These are phyloP conservation scores for Peribolospora kevripleyi DNA, from an alignment of 768 basidiomycete genomes.

Conservation along the genomic window DNA sequence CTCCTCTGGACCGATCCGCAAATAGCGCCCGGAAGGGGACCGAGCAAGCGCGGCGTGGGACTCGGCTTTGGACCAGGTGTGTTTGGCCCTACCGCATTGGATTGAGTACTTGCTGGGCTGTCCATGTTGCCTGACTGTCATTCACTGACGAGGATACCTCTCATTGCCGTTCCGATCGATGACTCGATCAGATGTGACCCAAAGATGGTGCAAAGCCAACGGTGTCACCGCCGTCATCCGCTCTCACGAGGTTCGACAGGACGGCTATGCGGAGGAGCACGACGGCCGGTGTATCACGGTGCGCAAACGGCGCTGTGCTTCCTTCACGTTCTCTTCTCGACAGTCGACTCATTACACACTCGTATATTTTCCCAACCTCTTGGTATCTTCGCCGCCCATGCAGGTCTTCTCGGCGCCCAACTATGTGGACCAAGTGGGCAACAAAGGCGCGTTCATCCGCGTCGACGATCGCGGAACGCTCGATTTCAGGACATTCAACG, in stretches of 20 bases:
- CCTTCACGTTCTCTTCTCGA: constrained; percentile 14
- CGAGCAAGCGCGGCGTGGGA: constrained; percentile 95
- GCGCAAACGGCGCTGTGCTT: too few species aligned
- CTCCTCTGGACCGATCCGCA: constrained; percentile 95
- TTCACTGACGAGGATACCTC: too few species aligned
- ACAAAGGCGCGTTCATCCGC: constrained; percentile 66
- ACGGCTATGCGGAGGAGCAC: constrained; percentile 87
- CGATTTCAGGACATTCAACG: constrained; percentile 10
- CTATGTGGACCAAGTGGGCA: constrained; percentile 60
- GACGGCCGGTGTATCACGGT: constrained; percentile 78
- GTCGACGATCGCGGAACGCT: constrained; percentile 13
- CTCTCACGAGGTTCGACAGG: constrained; percentile 52
- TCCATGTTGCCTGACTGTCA: too few species aligned
- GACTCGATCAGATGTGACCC: constrained; percentile 40
- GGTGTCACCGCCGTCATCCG: constrained; percentile 70
- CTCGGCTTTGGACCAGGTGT: constrained; percentile 63
- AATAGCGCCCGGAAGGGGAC: constrained; percentile 61
- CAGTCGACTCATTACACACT: background rate
- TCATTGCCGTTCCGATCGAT: too few species aligned
- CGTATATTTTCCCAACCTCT: background rate
- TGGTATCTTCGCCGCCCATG: background rate
- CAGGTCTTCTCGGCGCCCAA: constrained; percentile 88
- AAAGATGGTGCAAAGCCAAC: constrained; percentile 66
- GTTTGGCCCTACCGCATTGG: too few species aligned
- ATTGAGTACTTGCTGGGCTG: too few species aligned